Base-by-base conservation (phyloP, 805 yeast species). In the Kodamaea leandrae region DNA sequence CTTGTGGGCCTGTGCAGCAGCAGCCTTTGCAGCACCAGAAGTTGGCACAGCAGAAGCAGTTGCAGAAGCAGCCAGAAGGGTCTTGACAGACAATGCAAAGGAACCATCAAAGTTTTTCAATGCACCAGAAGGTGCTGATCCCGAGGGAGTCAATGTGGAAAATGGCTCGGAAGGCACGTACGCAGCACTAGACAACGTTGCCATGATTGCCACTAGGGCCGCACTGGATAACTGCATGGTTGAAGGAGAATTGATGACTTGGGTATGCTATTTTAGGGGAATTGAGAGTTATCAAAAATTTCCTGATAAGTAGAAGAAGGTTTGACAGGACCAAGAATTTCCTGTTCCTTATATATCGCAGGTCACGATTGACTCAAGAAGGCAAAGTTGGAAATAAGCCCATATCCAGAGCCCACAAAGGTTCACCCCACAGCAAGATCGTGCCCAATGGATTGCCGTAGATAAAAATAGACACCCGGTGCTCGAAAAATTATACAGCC, bases 31-130 rank as follows among this genome's bases (percentile, higher is more conserved):
- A 25, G 69, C 44, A 34, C 64, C 46, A 34, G 63, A 45, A 24
- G 73, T 48, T 57, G 25, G 68, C 45, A 83, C 75, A 46, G 69
- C 64, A 47, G 27, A 15, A 3, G 25, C 23, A 14, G 37, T 23
- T 14, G 37, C 36, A 4, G 30, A 24, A 23, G n/a, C 28, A 16
- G 26, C 19, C 33, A 48, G 45, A 21, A 61, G 37, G 21, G 64
- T 57, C 40, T 51, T 53, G 39, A 63, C 50, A 3, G 66, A 56
- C 32, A 64, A 52, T 26, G 66, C 69, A 41, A 57, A 61, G 6
- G 63, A 54, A 6, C 69, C 69, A 23, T 51, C 50, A 33, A 49
- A 55, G 35, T 54, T 46, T 21, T 60, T 45, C 35, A 58, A 50
- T 1, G 66, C 65, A 25, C 53, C 51, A 8, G 51, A 43, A 10